phyloP scores from a whole-genome alignment of 331 rosid genomes.

The Pyracantha coccinea region DNA sequence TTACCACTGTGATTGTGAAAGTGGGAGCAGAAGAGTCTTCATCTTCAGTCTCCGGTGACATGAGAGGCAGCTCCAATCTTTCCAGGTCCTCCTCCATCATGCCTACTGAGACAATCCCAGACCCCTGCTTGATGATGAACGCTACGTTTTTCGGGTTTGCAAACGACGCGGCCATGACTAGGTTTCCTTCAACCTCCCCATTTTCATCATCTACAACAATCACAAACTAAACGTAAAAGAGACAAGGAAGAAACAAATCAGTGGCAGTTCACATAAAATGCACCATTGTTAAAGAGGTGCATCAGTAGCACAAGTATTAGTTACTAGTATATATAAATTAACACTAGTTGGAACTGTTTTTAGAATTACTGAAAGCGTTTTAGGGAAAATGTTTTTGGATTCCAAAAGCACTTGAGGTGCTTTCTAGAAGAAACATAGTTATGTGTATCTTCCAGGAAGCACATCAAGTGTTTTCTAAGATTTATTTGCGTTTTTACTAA shows the following conservation, averaged over 20 bases:
- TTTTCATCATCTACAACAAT: slow-evolving; percentile 82
- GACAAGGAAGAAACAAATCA: neutral
- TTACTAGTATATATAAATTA: too few relatives aligned
- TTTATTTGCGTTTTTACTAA: too few relatives aligned
- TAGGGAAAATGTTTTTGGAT: too few relatives aligned
- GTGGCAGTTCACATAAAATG: neutral
- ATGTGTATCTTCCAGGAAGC: too few relatives aligned
- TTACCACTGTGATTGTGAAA: slow-evolving; percentile 84
- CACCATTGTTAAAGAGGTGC: neutral
- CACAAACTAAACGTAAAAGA: slow-evolving; percentile 42
- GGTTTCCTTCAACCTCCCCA: slow-evolving; percentile 65
- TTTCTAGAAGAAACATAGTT: too few relatives aligned
- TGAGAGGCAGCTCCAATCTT: slow-evolving; percentile 68
- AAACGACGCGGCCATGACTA: slow-evolving; percentile 61
- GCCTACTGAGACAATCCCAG: slow-evolving; percentile 78
- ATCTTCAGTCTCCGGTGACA: slow-evolving; percentile 60
- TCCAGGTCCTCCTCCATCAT: slow-evolving; percentile 77
- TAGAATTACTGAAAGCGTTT: too few relatives aligned
- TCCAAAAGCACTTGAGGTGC: too few relatives aligned
- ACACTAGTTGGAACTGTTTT: too few relatives aligned
- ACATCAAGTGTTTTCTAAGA: too few relatives aligned
- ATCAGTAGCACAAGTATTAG: neutral
- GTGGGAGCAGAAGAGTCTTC: slow-evolving; percentile 84
- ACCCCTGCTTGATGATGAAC: slow-evolving; percentile 68
- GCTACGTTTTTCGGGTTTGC: slow-evolving; percentile 41